phyloP scores from a whole-genome alignment of 164 flowering plant species.

The grape (Vitis vinifera) region DNA sequence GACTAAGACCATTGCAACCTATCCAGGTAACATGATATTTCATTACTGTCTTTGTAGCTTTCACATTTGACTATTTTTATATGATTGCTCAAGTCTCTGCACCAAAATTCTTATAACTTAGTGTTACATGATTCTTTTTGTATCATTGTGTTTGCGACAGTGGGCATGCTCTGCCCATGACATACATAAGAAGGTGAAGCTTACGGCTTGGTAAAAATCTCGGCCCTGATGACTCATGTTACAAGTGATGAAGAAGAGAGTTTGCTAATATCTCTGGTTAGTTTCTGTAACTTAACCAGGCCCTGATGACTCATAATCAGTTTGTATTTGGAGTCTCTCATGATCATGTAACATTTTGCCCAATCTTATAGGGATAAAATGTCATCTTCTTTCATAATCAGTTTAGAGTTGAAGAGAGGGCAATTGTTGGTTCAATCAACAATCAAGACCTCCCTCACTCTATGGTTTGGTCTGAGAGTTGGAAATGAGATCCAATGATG shows the following conservation, averaged over 20 bases:
- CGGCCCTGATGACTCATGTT: constrained; percentile 96
- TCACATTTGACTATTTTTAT: background rate
- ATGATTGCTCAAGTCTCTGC: background rate
- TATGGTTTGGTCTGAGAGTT: too few relatives aligned
- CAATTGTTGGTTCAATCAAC: too few relatives aligned
- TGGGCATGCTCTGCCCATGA: constrained; percentile 99
- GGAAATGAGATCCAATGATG: too few relatives aligned
- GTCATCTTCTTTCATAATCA: too few relatives aligned
- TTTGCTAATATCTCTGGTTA: constrained; percentile 74
- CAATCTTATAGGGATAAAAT: too few relatives aligned
- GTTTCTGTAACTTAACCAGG: constrained; percentile 1
- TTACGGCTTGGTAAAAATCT: constrained; percentile 90
- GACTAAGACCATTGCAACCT: constrained; percentile 98
- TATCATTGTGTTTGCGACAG: constrained; percentile 30
- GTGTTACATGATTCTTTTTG: background rate
- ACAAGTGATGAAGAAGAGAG: constrained; percentile 92
- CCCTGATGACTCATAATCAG: too few relatives aligned
- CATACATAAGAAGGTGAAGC: constrained; percentile 99
- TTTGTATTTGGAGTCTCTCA: too few relatives aligned
- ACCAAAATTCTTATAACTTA: background rate
- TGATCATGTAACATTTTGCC: too few relatives aligned
- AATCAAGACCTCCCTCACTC: too few relatives aligned
- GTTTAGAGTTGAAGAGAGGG: too few relatives aligned
- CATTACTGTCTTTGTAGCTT: background rate
- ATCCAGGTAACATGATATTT: constrained; percentile 67